phyloP scores from a whole-genome alignment of 495 filamentous ascomycete genomes.

The Talaromyces adpressus region DNA sequence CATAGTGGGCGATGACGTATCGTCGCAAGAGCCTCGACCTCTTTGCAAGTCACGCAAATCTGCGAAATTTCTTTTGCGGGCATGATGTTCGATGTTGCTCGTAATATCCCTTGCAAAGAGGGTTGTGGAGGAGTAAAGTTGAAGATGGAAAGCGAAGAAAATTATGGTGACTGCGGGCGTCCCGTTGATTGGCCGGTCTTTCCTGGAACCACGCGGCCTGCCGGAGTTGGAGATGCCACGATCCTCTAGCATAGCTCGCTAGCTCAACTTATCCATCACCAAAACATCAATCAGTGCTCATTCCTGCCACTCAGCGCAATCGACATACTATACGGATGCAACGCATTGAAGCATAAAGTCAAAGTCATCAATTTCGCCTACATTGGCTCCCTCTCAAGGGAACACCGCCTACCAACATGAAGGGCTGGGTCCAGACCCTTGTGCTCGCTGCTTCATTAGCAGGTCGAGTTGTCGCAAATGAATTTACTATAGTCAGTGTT shows the following conservation, averaged over 20 bases:
- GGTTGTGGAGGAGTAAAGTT: neutral
- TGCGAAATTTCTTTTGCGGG: slow-evolving; percentile 27
- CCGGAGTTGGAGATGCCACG: slow-evolving; percentile 9
- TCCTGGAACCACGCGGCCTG: neutral
- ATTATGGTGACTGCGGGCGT: slow-evolving; percentile 3
- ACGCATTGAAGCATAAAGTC: neutral
- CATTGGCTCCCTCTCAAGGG: slow-evolving; percentile 1
- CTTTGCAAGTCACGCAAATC: slow-evolving; percentile 36
- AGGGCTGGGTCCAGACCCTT: slow-evolving; percentile 43
- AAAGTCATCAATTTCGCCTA: neutral
- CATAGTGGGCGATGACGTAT: slow-evolving; percentile 40
- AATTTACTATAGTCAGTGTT: slow-evolving; percentile 55
- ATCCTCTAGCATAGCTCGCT: neutral
- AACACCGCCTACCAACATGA: slow-evolving; percentile 33
- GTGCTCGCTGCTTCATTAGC: slow-evolving; percentile 43
- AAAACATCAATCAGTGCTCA: neutral
- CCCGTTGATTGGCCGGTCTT: slow-evolving; percentile 1
- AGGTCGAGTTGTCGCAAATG: slow-evolving; percentile 49
- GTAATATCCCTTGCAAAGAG: neutral
- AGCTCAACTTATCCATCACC: neutral
- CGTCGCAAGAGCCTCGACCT: slow-evolving; percentile 27
- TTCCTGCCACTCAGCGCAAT: neutral
- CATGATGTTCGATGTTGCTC: slow-evolving; percentile 15
- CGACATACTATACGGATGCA: neutral
- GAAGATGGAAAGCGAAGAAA: neutral